Conservation (phyloP, 139 green algal genomes). For the Chlorella sp. region DNA sequence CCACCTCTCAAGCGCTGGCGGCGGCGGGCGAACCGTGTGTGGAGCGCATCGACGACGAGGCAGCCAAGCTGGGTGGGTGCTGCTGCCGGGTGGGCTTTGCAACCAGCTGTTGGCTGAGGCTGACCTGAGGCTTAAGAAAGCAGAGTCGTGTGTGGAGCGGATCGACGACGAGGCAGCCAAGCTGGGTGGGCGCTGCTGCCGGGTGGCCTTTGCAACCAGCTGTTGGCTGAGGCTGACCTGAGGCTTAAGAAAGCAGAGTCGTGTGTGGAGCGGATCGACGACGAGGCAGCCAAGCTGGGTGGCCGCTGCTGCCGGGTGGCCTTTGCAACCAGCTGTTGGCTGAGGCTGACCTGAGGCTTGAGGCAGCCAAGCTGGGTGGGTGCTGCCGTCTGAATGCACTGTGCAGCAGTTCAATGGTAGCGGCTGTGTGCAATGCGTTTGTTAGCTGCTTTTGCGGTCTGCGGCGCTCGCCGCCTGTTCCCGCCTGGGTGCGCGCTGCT, state of each 20-base stretch:
- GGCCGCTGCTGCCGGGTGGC: background rate
- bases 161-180: background rate
- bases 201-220: background rate
- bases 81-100: background rate
- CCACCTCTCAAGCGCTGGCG: background rate
- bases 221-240: no score
- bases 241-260: background rate
- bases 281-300: background rate
- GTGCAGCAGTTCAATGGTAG: background rate
- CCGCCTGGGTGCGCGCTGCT: no score
- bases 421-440: background rate
- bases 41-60: conserved; percentile 12
- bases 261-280: background rate
- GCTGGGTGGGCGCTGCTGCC: background rate
- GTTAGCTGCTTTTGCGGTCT: background rate
- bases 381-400: background rate
- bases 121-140: background rate
- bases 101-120: no score
- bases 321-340: background rate
- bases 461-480: no score
- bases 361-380: background rate
- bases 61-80: background rate
- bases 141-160: background rate
- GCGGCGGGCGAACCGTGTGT: conserved; percentile 4
- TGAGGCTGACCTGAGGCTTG: background rate